A percentile compares a stretch with the other conserved stretches of the same genome.
phyloP scores from a whole-genome alignment of 1,284 basidiomycete species.

The Entoloma clypeatum region DNA sequence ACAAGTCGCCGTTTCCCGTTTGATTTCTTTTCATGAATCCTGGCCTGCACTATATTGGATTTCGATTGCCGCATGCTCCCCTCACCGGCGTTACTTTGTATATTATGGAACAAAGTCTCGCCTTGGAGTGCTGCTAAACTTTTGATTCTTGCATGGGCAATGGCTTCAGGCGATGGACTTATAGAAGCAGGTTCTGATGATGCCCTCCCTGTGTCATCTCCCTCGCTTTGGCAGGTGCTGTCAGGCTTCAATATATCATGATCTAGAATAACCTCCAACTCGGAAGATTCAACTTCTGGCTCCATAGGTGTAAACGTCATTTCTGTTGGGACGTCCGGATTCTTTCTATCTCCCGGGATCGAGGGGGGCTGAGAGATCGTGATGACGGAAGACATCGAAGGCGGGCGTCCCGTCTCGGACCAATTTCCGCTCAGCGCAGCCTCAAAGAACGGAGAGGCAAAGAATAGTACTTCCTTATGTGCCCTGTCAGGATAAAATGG shows the following conservation, averaged over 20 bases:
- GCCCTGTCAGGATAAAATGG: constrained; percentile 46
- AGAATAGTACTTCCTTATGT: constrained; percentile 81
- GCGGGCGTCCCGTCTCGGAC: constrained; percentile 70
- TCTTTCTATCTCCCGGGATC: constrained; percentile 44
- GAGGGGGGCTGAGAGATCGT: constrained; percentile 73
- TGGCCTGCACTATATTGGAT: constrained; percentile 15
- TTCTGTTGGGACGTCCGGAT: constrained; percentile 41
- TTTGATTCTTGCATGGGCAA: constrained; percentile 34
- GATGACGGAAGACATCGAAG: constrained; percentile 74
- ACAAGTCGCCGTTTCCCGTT: constrained; percentile 39
- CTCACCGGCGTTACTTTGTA: constrained; percentile 9
- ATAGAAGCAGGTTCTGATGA: constrained; percentile 32
- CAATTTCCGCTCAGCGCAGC: constrained; percentile 78
- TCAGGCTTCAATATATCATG: constrained; percentile 24
- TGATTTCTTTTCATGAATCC: constrained; percentile 24
- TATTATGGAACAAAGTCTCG: too few relatives aligned
- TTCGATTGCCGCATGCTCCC: constrained; percentile 10
- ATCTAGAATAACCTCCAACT: constrained; percentile 39
- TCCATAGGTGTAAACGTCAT: constrained; percentile 58
- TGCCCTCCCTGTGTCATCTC: constrained; percentile 25
- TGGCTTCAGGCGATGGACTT: constrained; percentile 22
- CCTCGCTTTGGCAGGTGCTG: constrained; percentile 23
- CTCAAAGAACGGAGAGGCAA: constrained; percentile 84
- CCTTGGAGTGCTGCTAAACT: constrained; percentile 49
- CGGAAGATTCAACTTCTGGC: constrained; percentile 45